A percentile compares a stretch with the other conserved stretches of the same genome.
Conservation (phyloP, 805 yeast genomes). For the Candida oleophila region DNA sequence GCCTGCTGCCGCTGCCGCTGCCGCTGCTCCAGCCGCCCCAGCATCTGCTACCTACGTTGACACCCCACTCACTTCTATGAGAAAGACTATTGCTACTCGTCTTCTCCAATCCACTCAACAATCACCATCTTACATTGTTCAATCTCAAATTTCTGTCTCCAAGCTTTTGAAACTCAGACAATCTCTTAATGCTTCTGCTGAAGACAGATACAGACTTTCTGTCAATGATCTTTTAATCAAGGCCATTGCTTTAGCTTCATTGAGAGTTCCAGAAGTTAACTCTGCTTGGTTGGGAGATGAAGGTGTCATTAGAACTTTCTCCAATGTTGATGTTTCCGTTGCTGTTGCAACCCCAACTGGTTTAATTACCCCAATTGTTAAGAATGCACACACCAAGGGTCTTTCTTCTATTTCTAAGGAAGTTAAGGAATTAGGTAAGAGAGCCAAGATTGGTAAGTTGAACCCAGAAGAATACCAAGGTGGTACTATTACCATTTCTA, state of each 20-base stretch:
- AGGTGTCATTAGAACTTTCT: slow-evolving; percentile 89
- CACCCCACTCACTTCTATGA: slow-evolving; percentile 85
- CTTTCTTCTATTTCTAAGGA: slow-evolving; percentile 76
- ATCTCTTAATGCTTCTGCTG: slow-evolving; percentile 79
- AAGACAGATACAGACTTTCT: slow-evolving; percentile 86
- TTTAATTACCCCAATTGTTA: slow-evolving; percentile 92
- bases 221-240: slow-evolving; percentile 93
- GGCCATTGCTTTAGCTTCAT: slow-evolving; percentile 88
- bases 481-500: slow-evolving; percentile 97
- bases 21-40: slow-evolving; percentile 47
- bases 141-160: slow-evolving; percentile 81
- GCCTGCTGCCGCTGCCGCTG: slow-evolving; percentile 45
- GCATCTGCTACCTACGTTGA: slow-evolving; percentile 68
- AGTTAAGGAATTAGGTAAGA: slow-evolving; percentile 90
- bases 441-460: slow-evolving; percentile 93
- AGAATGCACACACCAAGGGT: slow-evolving; percentile 85
- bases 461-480: slow-evolving; percentile 98
- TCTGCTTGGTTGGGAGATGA: slow-evolving; percentile 89
- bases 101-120: slow-evolving; percentile 79
- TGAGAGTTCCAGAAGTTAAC: slow-evolving; percentile 91
- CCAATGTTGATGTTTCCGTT: slow-evolving; percentile 91
- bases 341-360: slow-evolving; percentile 99
- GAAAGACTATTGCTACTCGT: slow-evolving; percentile 90
- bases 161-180: slow-evolving; percentile 91
- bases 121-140: slow-evolving; percentile 90